Base-by-base conservation (phyloP, 441 rosid genomes). In the California macrophylla region DNA sequence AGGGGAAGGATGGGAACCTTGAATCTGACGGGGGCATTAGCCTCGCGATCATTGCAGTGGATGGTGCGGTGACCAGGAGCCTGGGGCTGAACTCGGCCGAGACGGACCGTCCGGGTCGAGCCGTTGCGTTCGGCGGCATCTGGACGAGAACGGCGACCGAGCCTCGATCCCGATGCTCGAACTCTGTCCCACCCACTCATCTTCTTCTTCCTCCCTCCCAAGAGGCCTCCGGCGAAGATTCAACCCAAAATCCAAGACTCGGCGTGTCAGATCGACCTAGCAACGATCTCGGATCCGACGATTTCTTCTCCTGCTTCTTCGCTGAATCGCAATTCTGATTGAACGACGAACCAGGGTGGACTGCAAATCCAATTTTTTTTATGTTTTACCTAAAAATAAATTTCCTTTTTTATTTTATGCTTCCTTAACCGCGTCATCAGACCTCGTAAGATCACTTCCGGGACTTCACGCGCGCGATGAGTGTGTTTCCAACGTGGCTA, bases 11-110 rank as follows among this genome's bases (percentile, higher is more conserved):
- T 7, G 60, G 15, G 24, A 32, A 92, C 98, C 98, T 86, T 86
- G 80, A 83, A 92, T 72, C 86, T 76, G 67, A 87, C 85, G 50
- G 81, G 85, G 68, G 73, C 77, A 80, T 92, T 92, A 80, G 97
- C 91, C 20, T 92, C 97, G 36, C 93, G 93, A 76, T 92, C 97
- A 70, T 92, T 92, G 80, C 98, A 89, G 78, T 74, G 81, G 76
- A 92, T 82, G 81, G 96, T 90, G 69, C 98, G 96, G 64, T 83
- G 75, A 77, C 79, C 76, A 18, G 98, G 98, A 9, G 95, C 96
- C 82, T 90, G 98, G 18, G 98, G 96, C 78, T 87, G 98, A 69
- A 92, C 86, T 23, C 85, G 87, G 56, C 98, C 98, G 30, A 90
- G 90, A 66, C 89, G 86, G 56, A 87, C 93, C 77, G 93, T 90